A percentile compares a stretch with the other conserved stretches of the same genome.
Evolutionary conservation across 2,329 filamentous ascomycete genomes (phyloP).

Genomic region (Phaeosphaeria sp.): DNA sequence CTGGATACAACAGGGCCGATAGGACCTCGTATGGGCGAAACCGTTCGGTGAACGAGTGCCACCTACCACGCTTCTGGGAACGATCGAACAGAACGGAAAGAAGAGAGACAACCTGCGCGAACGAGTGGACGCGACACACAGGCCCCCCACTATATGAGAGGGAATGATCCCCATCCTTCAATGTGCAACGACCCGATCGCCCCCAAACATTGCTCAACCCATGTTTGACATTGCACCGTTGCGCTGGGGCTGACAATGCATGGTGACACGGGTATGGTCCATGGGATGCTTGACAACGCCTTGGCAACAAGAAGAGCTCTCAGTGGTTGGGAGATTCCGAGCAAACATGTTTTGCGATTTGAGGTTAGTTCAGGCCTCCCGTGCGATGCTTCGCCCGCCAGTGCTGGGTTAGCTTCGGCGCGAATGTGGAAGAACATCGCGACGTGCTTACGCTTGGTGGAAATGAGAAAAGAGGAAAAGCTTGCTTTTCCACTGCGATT

Average conservation of each 20-base stretch:
- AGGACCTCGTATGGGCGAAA: background rate
- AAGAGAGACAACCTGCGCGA: background rate
- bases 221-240: background rate
- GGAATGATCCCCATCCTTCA: background rate
- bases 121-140: background rate
- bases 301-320: background rate
- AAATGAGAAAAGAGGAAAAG: background rate
- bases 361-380: conserved; percentile 6
- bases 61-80: background rate
- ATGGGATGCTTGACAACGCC: background rate
- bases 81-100: background rate
- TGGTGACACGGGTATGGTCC: background rate
- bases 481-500: background rate
- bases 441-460: background rate
- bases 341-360: background rate
- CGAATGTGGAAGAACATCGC: background rate
- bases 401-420: background rate
- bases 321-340: background rate
- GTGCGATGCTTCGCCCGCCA: background rate
- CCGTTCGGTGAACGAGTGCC: background rate
- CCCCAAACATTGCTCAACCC: conserved; percentile 7
- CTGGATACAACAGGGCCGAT: background rate
- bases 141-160: conserved; percentile 4
- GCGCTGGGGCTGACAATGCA: background rate
- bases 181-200: background rate